Conservation (phyloP, 768 basidiomycete species). For the Phlebiopsis flavidoalba region DNA sequence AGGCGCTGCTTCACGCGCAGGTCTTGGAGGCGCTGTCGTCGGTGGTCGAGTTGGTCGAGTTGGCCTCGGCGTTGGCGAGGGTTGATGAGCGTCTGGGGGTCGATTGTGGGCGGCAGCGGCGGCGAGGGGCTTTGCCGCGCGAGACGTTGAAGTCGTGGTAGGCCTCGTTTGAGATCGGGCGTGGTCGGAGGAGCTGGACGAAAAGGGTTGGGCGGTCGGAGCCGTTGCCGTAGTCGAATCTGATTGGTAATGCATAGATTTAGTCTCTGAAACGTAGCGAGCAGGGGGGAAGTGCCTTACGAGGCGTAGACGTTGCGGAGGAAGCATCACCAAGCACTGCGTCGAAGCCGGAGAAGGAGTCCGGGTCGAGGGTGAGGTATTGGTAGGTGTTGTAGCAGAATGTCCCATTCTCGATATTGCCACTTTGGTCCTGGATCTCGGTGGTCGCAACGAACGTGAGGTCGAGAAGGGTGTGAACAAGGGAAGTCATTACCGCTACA, state of each 20-base stretch:
- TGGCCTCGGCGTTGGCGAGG: background rate
- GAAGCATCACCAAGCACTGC: conserved; percentile 31
- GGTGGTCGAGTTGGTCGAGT: background rate
- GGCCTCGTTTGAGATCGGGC: conserved; percentile 4
- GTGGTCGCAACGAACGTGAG: conserved; percentile 12
- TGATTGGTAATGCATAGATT: background rate
- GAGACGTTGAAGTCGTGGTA: background rate
- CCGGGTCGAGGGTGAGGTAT: conserved; percentile 13
- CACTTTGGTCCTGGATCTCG: background rate
- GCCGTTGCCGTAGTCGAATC: conserved; percentile 20
- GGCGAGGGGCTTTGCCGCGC: background rate
- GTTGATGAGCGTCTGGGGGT: background rate
- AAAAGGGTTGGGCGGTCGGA: conserved; percentile 16
- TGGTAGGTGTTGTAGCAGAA: conserved; percentile 26
- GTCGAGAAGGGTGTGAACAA: conserved; percentile 31
- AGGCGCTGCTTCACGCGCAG: background rate
- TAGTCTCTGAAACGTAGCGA: background rate
- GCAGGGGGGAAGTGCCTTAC: conserved; percentile 15
- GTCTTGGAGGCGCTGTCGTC: background rate
- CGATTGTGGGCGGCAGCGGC: background rate
- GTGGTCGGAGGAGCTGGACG: conserved; percentile 28
- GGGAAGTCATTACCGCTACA: conserved; percentile 12
- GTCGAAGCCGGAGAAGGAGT: conserved; percentile 17
- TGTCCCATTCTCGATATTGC: conserved; percentile 12
- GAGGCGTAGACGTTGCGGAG: conserved; percentile 30